Conservation (phyloP, 2,329 filamentous ascomycete species). For the Tolypocladium cylindrosporum region DNA sequence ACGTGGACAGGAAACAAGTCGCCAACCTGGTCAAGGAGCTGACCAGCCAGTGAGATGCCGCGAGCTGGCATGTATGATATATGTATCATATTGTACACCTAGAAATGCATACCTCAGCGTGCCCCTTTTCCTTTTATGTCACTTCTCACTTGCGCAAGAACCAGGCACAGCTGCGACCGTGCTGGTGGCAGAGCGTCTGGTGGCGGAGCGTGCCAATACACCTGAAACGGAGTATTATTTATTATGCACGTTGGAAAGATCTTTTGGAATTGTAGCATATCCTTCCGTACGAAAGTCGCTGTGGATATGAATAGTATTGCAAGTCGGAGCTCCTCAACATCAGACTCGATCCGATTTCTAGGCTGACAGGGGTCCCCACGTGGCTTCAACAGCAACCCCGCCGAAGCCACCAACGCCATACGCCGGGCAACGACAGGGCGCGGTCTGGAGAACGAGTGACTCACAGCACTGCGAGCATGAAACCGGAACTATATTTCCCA, state of each 20-base stretch:
- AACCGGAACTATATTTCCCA: not conserved
- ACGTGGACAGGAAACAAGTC: slow-evolving; percentile 52
- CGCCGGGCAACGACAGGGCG: not conserved
- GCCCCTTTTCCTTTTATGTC: not conserved
- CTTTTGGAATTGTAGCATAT: not conserved
- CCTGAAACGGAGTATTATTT: not conserved
- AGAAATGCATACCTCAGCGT: not conserved
- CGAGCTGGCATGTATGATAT: not conserved
- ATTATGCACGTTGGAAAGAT: not conserved
- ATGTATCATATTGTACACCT: not conserved
- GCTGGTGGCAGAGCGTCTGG: not conserved
- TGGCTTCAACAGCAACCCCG: not conserved
- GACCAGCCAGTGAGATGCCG: slow-evolving; percentile 6
- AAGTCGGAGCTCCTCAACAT: not conserved
- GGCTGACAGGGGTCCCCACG: not conserved
- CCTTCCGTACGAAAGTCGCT: not conserved
- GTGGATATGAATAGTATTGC: not conserved
- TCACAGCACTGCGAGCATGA: not conserved
- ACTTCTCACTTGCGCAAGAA: not conserved
- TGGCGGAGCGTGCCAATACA: not conserved
- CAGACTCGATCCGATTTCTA: not conserved
- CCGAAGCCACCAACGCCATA: not conserved
- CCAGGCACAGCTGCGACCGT: not conserved
- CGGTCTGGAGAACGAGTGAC: not conserved
- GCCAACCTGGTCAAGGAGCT: slow-evolving; percentile 50